A percentile compares a stretch with the other conserved stretches of the same genome.
Conservation (phyloP, 768 basidiomycete species). For the Lactifluus piperatus region DNA sequence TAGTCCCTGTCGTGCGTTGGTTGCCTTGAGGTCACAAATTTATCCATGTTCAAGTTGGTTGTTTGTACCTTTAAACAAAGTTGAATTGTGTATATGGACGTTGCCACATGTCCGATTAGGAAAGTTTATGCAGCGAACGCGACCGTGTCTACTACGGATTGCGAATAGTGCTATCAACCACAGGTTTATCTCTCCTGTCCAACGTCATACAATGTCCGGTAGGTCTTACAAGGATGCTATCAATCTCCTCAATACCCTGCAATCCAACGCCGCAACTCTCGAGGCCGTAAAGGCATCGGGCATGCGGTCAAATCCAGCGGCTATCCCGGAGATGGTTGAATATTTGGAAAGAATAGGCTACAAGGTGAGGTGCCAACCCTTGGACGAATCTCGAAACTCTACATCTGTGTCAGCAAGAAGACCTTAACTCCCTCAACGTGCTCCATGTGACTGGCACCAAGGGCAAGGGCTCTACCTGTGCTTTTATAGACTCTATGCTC, state of each 20-base stretch:
- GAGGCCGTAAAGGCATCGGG: slow-evolving; percentile 76
- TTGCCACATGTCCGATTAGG: not conserved
- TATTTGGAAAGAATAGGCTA: slow-evolving; percentile 86
- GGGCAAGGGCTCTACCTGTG: slow-evolving; percentile 95
- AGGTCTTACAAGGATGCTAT: slow-evolving; percentile 69
- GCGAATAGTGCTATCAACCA: not conserved
- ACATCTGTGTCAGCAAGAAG: slow-evolving; percentile 46
- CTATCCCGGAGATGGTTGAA: slow-evolving; percentile 85
- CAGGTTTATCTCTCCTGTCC: not conserved
- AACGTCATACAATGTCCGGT: slow-evolving; percentile 43
- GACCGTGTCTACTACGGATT: not conserved
- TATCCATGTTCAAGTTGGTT: slow-evolving; percentile 26
- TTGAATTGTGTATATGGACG: not conserved
- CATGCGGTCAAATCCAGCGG: slow-evolving; percentile 45
- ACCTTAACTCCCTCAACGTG: slow-evolving; percentile 84
- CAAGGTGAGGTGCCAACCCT: slow-evolving; percentile 41
- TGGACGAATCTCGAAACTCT: slow-evolving; percentile 17
- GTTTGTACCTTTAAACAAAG: no score
- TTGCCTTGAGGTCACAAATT: slow-evolving; percentile 27
- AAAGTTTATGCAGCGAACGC: slow-evolving; percentile 9
- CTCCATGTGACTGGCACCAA: slow-evolving; percentile 97
- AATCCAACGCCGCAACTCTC: slow-evolving; percentile 90
- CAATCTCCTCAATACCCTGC: slow-evolving; percentile 65
- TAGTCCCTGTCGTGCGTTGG: slow-evolving; percentile 19
- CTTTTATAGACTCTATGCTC: slow-evolving; percentile 83